Percentiles rank a stretch among this genome's conserved stretches.
Conservation (phyloP, 1,284 basidiomycete genomes). For the Apiotrichum brassicae region DNA sequence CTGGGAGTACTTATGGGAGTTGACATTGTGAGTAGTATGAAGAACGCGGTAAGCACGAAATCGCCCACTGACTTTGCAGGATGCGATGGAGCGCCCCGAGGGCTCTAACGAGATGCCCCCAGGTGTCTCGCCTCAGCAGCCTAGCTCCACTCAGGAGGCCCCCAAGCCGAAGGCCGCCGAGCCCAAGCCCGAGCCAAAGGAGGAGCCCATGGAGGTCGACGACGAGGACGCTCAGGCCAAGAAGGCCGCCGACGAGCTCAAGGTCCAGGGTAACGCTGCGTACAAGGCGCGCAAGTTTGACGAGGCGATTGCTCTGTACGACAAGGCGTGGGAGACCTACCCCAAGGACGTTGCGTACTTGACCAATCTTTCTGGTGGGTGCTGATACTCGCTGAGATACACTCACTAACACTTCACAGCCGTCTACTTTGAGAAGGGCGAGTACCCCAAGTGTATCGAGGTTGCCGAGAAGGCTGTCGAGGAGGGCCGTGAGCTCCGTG, state of each 20-base stretch:
- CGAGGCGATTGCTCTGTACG: constrained; percentile 64
- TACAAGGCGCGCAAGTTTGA: constrained; percentile 83
- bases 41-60: too few species aligned
- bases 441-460: constrained; percentile 86
- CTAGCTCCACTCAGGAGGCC: background rate
- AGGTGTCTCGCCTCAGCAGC: constrained; percentile 45
- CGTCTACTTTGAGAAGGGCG: constrained; percentile 86
- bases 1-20: constrained; percentile 90
- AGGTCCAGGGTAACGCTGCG: constrained; percentile 68
- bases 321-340: constrained; percentile 86
- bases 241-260: constrained; percentile 67
- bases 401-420: constrained; percentile 54
- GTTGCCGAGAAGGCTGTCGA: constrained; percentile 91
- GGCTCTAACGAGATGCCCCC: constrained; percentile 74
- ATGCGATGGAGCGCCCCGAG: constrained; percentile 76
- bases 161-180: constrained; percentile 34
- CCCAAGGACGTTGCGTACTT: constrained; percentile 92
- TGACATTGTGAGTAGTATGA: constrained; percentile 57
- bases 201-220: constrained; percentile 63
- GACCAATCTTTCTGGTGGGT: constrained; percentile 75
- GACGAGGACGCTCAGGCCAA: constrained; percentile 59
- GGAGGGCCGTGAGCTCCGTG: constrained; percentile 64
- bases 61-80: background rate
- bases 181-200: constrained; percentile 49
- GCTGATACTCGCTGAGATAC: background rate